Percentiles rank a stretch among this genome's conserved stretches.
Conservation (phyloP, 306 rosid species). For the Canavalia ensiformis region DNA sequence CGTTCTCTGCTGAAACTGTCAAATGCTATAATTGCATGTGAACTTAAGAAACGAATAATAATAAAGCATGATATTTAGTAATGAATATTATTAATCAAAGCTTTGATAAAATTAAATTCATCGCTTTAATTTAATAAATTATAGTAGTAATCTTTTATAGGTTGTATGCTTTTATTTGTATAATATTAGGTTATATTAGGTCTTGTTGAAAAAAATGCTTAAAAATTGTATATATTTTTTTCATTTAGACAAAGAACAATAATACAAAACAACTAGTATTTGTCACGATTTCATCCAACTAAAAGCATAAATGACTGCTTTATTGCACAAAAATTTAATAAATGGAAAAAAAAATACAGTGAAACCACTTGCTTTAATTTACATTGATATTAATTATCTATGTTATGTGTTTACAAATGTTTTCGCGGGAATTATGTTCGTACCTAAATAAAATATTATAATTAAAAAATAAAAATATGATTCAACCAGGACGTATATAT, state of each 20-base stretch:
- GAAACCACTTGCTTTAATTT: neutral
- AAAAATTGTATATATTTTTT: neutral
- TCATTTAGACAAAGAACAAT: neutral
- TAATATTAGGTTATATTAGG: neutral
- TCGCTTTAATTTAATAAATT: neutral
- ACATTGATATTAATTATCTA: neutral
- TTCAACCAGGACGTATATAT: too few relatives aligned
- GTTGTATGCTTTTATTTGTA: neutral
- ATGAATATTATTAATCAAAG: conserved; percentile 9
- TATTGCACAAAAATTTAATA: neutral
- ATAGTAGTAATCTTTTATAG: neutral
- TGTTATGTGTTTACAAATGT: neutral
- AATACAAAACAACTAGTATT: neutral
- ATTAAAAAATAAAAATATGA: neutral
- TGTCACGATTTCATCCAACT: neutral
- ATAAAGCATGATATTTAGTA: conserved; percentile 7
- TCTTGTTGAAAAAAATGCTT: neutral
- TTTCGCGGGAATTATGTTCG: neutral
- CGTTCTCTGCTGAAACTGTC: conserved; percentile 22
- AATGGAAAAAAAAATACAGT: neutral
- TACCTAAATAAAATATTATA: neutral
- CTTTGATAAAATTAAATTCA: neutral
- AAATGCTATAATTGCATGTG: conserved; percentile 19
- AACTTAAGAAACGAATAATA: neutral
- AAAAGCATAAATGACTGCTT: neutral